Base-by-base conservation (phyloP, 2,329 filamentous ascomycete genomes). In the Leptographium lundbergii region DNA sequence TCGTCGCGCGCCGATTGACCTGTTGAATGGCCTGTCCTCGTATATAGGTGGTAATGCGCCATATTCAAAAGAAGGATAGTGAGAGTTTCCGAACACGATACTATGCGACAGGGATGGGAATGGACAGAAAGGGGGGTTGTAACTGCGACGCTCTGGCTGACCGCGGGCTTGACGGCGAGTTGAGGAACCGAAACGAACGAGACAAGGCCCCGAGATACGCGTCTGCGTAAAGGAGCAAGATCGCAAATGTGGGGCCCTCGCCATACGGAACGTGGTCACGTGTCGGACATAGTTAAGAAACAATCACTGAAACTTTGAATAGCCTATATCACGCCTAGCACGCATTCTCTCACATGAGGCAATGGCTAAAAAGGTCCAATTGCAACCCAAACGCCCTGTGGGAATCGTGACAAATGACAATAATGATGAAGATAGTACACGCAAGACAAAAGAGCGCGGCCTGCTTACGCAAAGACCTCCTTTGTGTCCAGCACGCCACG, bases 401-500 rank as follows among this genome's bases (percentile, higher is more conserved):
- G 51, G 29, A 54, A 54, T 54, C 51, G 29, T 34, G 29, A 29
- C 32, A 25, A 13, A 24, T 10, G 22, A 25, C 22, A 24, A 24
- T 4, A 39, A 7, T 6, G 34, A 22, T 6, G 24, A 22, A 53
- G 32, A 19, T n/a, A 39, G 29, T 24, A 54, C 52, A 24, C 14
- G 17, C 27, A 53, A 19, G 27, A 6, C 25, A 29, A 52, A 11
- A 53, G 51, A 22, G 17, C 7, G 9, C 34, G 14, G 3, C 6
- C 42, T 19, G 6, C 39, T 76, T 79, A 92, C 66, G 85, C 82
- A 76, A 95, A 95, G 60, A 95, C 73, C 65, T 84, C 79, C 69
- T 81, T 82, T 64, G 87, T 86, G 73, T 95, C 91, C 71, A 96
- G 75, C 64, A 84, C 84, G 71, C 88, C 82, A 65, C 78, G 79